phyloP scores from a whole-genome alignment of 2,329 filamentous ascomycete species.

The Aspergillus felis region DNA sequence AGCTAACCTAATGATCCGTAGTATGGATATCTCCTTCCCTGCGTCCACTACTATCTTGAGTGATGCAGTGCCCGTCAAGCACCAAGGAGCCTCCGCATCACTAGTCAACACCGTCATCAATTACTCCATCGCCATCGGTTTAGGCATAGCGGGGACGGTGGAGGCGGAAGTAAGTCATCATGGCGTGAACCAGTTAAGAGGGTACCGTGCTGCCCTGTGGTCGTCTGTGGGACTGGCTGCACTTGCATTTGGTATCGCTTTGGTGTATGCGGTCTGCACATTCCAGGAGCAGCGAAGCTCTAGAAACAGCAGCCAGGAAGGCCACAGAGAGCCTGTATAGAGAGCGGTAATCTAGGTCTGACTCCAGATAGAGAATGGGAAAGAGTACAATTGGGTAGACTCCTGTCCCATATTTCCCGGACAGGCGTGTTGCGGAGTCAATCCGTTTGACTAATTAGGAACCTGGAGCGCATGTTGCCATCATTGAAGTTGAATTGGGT shows the following conservation, averaged over 20 bases:
- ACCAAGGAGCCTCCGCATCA: conserved; percentile 52
- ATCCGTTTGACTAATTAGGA: too few species aligned
- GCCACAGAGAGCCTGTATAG: background rate
- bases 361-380: background rate
- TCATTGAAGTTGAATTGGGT: too few species aligned
- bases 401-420: too few species aligned
- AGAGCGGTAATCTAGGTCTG: background rate
- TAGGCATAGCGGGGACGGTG: conserved; percentile 65
- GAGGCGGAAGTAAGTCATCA: conserved; percentile 47
- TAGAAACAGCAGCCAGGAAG: background rate
- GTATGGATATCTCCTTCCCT: conserved; percentile 65
- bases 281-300: background rate
- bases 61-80: conserved; percentile 45
- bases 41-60: conserved; percentile 60
- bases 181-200: conserved; percentile 32
- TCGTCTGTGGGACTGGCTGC: conserved; percentile 34
- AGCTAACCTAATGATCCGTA: background rate
- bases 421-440: too few species aligned
- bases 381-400: background rate
- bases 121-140: conserved; percentile 63
- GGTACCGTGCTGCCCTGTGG: conserved; percentile 42
- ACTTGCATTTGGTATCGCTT: background rate
- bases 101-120: conserved; percentile 64
- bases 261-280: background rate
- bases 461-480: too few species aligned